Percentiles rank a stretch among this genome's conserved stretches.
Conservation (phyloP, 345 rosid genomes). For the Gossypium mustelinum region DNA sequence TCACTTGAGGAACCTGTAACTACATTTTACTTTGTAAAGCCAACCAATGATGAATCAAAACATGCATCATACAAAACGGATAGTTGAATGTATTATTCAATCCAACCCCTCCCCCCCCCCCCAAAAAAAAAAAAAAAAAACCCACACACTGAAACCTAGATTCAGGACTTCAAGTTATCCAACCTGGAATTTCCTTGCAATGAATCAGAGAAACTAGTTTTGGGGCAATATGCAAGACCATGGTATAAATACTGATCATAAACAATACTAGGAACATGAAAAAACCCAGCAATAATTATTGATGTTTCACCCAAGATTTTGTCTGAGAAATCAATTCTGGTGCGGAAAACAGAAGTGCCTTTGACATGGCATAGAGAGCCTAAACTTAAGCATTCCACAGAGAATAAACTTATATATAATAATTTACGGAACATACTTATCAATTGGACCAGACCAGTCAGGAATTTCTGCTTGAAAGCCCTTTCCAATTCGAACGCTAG, state of each 20-base stretch:
- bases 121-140: neutral
- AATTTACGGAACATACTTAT: conserved; percentile 39
- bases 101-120: neutral
- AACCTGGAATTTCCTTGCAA: neutral
- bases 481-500: conserved; percentile 63
- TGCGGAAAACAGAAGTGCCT: neutral
- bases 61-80: neutral
- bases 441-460: conserved; percentile 69
- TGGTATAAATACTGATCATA: neutral
- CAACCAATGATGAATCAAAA: neutral
- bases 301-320: neutral
- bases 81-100: neutral
- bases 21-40: neutral
- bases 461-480: conserved; percentile 90
- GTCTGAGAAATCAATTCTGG: neutral
- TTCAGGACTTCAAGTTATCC: neutral
- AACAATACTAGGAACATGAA: neutral
- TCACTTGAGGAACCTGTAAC: neutral
- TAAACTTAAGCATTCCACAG: neutral
- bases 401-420: neutral
- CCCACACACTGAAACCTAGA: neutral
- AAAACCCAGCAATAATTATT: neutral
- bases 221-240: neutral
- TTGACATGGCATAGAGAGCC: neutral
- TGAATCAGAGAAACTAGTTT: neutral